These are phyloP conservation scores for Huntiella omanensis DNA, from an alignment of 2,329 filamentous ascomycete species.

Conservation along the genomic window DNA sequence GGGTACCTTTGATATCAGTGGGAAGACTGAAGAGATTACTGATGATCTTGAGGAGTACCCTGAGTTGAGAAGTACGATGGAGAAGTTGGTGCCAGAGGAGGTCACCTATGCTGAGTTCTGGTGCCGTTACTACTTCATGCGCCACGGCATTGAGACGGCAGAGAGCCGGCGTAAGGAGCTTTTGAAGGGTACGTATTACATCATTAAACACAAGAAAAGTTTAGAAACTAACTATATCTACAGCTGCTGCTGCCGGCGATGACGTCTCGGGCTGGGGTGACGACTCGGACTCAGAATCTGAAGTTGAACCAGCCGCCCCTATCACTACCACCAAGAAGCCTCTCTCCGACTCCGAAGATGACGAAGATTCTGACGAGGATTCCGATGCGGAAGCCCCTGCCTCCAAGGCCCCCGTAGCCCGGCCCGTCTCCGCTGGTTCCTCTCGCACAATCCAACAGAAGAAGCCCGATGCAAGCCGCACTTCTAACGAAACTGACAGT, in stretches of 20 bases:
- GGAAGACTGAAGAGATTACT: slow-evolving; percentile 69
- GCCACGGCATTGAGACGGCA: slow-evolving; percentile 82
- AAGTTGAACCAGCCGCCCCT: slow-evolving; percentile 5
- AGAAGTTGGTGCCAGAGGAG: slow-evolving; percentile 80
- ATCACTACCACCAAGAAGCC: slow-evolving; percentile 13
- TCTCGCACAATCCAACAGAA: slow-evolving; percentile 42
- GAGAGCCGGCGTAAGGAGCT: slow-evolving; percentile 78
- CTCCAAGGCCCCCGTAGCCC: slow-evolving; percentile 18
- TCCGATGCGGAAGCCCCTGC: slow-evolving; percentile 11
- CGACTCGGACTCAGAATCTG: slow-evolving; percentile 39
- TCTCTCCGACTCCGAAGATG: slow-evolving; percentile 16
- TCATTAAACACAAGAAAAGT: neutral
- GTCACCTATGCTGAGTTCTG: slow-evolving; percentile 86
- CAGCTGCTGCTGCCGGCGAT: slow-evolving; percentile 51
- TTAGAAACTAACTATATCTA: neutral
- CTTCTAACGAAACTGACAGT: slow-evolving; percentile 76
- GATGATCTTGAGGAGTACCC: slow-evolving; percentile 69
- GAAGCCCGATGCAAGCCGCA: slow-evolving; percentile 44
- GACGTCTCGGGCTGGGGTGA: slow-evolving; percentile 51
- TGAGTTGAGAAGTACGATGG: slow-evolving; percentile 77
- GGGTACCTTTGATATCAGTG: slow-evolving; percentile 57
- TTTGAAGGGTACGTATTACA: slow-evolving; percentile 52
- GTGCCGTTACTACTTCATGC: slow-evolving; percentile 86
- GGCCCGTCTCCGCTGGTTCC: slow-evolving; percentile 32
- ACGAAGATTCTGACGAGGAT: slow-evolving; percentile 19